phyloP scores from a whole-genome alignment of 805 yeast genomes.

The Cyberlindnera amylophila region DNA sequence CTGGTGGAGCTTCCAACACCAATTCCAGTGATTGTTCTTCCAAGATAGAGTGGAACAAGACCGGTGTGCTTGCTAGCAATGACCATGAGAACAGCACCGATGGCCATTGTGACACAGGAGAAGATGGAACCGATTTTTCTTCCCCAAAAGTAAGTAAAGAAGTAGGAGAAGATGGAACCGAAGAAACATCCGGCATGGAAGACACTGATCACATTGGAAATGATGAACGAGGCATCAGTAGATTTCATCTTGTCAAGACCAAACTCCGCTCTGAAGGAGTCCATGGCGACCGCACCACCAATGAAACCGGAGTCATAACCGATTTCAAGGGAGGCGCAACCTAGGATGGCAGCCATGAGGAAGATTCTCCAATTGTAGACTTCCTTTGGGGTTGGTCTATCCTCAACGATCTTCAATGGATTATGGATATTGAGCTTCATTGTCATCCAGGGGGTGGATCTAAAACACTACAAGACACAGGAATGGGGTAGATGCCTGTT shows the following conservation, averaged over 20 bases:
- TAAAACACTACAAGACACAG: no score
- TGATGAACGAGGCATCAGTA: constrained; percentile 5
- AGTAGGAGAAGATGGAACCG: constrained; percentile 21
- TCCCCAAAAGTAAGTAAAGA: constrained; percentile 19
- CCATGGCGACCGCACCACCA: constrained; percentile 44
- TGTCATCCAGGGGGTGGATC: no score
- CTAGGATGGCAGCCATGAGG: constrained; percentile 42
- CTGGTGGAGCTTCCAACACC: constrained; percentile 51
- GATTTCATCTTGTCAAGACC: constrained; percentile 30
- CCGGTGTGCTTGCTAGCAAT: constrained; percentile 31
- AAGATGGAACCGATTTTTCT: constrained; percentile 16
- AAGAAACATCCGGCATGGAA: constrained; percentile 26
- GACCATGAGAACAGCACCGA: constrained; percentile 43
- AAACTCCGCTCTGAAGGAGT: constrained; percentile 41
- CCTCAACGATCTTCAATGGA: constrained; percentile 14
- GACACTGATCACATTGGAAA: constrained; percentile 19
- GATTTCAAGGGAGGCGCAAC: constrained; percentile 45
- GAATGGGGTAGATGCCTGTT: no score
- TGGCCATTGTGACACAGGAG: constrained; percentile 18
- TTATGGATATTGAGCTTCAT: constrained; percentile 9
- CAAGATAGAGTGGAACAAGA: constrained; percentile 47
- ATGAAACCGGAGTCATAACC: constrained; percentile 54
- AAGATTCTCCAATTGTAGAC: constrained; percentile 41
- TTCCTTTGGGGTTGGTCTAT: constrained; percentile 33
- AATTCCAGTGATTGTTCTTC: constrained; percentile 43